Evolutionary conservation across 148 eudicot genomes (phyloP).

Genomic region (Drosera capensis): DNA sequence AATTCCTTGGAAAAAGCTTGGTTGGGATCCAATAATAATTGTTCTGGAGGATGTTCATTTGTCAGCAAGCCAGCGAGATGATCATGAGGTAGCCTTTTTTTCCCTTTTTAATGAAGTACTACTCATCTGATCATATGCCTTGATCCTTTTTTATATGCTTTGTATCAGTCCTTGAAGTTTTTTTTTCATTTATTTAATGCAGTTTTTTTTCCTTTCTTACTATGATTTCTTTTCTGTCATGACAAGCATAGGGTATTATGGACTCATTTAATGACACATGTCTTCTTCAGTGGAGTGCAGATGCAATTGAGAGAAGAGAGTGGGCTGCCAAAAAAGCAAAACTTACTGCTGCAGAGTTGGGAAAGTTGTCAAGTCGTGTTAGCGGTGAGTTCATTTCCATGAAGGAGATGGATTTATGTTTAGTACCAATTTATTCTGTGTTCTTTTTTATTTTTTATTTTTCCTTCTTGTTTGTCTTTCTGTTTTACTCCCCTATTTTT

Average conservation of each 20-base stretch:
- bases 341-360: slow-evolving; percentile 95
- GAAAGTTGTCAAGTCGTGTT: slow-evolving; percentile 90
- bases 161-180: no score
- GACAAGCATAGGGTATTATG: no score
- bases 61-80: slow-evolving; percentile 65
- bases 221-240: no score
- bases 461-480: no score
- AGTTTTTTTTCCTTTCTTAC: neutral
- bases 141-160: no score
- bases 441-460: neutral
- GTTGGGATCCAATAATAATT: slow-evolving; percentile 95
- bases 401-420: neutral
- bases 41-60: slow-evolving; percentile 69
- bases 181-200: neutral
- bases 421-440: neutral
- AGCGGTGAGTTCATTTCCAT: slow-evolving; percentile 40
- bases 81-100: slow-evolving; percentile 58
- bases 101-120: no score
- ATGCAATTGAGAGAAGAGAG: slow-evolving; percentile 78
- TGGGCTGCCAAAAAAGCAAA: slow-evolving; percentile 86
- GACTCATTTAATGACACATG: neutral
- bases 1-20: slow-evolving; percentile 97
- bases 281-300: slow-evolving; percentile 52
- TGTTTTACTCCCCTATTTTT: no score
- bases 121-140: no score